Evolutionary conservation across 441 rosid species (phyloP), one percentile per base, ranked within the genome.

Genomic region (Adansonia grandidieri): DNA sequence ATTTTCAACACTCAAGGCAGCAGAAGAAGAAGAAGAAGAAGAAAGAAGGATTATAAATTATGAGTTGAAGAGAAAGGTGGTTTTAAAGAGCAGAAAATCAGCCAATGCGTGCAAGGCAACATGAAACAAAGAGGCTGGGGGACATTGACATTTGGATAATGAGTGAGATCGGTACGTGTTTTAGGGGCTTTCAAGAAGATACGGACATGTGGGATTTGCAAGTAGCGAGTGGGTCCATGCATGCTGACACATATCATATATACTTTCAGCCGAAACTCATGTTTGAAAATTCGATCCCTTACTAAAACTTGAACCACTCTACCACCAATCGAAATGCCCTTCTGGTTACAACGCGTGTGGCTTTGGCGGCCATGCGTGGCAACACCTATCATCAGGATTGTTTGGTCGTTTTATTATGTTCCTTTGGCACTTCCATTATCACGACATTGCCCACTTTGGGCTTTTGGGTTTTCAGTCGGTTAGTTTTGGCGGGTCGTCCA

Each of bases 101-200:
- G 50, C 97, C 91, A 89, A 91, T 88, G 84, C 80, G 85, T 80
- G 83, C 57, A 57, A 78, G 95, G 95, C 96, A 90, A 85, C 90
- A 77, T 85, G 82, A 73, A 78, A 76, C 73, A 70, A 85, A 19
- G 84, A 81, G 81, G 82, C 47, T 0, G 61, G 76, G 81, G 84
- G 81, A 81, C 19, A 62, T 2, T 37, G 93, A 88, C 97, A 89
- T 83, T 42, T 90, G 99, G 91, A 70, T 67, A 37, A 44, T 48
- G 79, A 73, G 84, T 78, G 88, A 4, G 42, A 79, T 87, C 91
- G 93, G 93, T 91, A 92, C 96, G 97, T 91, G 95, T 88, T 83
- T 79, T 80, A 81, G 87, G 76, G 73, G 11, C 48, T 86, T 62
- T 61, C 77, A 64, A 8, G 80, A 70, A 4, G 77, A 82, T 57